phyloP scores from a whole-genome alignment of 371 early-diverging fungal species.

The Conidiobolus incongruus region DNA sequence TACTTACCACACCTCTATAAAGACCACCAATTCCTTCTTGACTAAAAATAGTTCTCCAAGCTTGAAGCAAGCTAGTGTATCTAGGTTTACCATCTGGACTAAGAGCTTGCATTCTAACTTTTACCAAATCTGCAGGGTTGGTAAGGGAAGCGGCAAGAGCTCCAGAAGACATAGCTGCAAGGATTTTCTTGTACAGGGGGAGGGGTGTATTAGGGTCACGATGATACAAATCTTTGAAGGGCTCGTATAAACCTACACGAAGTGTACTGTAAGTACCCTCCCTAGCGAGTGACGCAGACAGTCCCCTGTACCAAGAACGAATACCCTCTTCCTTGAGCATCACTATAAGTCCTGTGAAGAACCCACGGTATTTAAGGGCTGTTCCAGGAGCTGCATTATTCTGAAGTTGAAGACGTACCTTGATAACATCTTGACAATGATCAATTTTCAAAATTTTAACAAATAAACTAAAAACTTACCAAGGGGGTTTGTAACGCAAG shows the following conservation, averaged over 20 bases:
- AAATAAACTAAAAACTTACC: neutral
- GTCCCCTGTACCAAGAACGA: conserved; percentile 16
- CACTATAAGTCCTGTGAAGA: conserved; percentile 7
- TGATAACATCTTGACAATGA: conserved; percentile 12
- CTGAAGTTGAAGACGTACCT: conserved; percentile 17
- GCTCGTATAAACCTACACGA: conserved; percentile 27
- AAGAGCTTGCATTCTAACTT: conserved; percentile 8
- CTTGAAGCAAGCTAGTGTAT: conserved; percentile 10
- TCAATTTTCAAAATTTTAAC: neutral
- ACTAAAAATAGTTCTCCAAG: conserved; percentile 9
- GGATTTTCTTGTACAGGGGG: conserved; percentile 11
- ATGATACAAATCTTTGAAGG: conserved; percentile 12
- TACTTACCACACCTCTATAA: conserved; percentile 7
- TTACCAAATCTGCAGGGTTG: conserved; percentile 24
- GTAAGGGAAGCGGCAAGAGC: conserved; percentile 19
- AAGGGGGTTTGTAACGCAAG: conserved; percentile 19
- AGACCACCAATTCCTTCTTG: conserved; percentile 14
- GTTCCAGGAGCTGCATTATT: neutral
- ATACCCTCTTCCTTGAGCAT: conserved; percentile 10
- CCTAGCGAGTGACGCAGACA: conserved; percentile 21
- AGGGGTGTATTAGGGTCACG: conserved; percentile 8
- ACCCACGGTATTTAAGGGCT: conserved; percentile 6
- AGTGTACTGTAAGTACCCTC: conserved; percentile 24
- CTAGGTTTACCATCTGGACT: conserved; percentile 7
- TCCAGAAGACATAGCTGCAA: conserved; percentile 16